A percentile compares a stretch with the other conserved stretches of the same genome.
These are phyloP conservation scores for Cladobotryum mycophilum DNA, from an alignment of 2,329 filamentous ascomycete genomes.

Conservation along the genomic window DNA sequence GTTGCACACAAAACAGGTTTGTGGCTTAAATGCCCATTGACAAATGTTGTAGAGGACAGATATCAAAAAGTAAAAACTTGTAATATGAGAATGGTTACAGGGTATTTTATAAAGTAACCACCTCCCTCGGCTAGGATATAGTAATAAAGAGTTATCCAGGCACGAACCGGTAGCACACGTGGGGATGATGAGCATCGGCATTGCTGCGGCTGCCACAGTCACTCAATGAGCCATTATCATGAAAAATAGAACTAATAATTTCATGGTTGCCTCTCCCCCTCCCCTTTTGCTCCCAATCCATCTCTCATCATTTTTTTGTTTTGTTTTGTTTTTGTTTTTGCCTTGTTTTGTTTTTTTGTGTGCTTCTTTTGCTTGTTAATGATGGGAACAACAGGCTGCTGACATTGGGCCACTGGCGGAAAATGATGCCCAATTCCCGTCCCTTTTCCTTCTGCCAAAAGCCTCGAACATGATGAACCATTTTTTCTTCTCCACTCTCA, in stretches of 20 bases:
- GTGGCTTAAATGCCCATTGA: too few relatives aligned
- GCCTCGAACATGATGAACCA: conserved; percentile 1
- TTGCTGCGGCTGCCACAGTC: conserved; percentile 1
- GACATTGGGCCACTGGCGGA: conserved; percentile 6
- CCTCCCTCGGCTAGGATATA: not conserved
- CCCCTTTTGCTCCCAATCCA: not conserved
- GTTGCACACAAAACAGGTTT: too few relatives aligned
- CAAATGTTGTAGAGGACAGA: too few relatives aligned
- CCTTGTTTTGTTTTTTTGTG: not conserved
- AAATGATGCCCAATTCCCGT: conserved; percentile 11
- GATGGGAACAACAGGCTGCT: too few relatives aligned
- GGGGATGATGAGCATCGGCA: conserved; percentile 5
- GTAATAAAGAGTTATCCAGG: not conserved
- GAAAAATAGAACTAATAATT: not conserved
- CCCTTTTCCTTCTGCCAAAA: not conserved
- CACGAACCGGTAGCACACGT: conserved; percentile 6
- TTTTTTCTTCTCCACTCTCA: conserved; percentile 1
- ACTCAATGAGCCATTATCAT: not conserved
- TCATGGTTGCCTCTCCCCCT: not conserved
- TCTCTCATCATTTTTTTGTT: not conserved
- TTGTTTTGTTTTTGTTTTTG: not conserved
- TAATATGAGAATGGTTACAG: too few relatives aligned
- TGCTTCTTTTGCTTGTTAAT: too few relatives aligned
- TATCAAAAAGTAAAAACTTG: too few relatives aligned
- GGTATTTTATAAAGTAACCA: not conserved